A percentile compares a stretch with the other conserved stretches of the same genome.
phyloP scores from a whole-genome alignment of 2,329 filamentous ascomycete species.

The Aspergillus novofumigatus region DNA sequence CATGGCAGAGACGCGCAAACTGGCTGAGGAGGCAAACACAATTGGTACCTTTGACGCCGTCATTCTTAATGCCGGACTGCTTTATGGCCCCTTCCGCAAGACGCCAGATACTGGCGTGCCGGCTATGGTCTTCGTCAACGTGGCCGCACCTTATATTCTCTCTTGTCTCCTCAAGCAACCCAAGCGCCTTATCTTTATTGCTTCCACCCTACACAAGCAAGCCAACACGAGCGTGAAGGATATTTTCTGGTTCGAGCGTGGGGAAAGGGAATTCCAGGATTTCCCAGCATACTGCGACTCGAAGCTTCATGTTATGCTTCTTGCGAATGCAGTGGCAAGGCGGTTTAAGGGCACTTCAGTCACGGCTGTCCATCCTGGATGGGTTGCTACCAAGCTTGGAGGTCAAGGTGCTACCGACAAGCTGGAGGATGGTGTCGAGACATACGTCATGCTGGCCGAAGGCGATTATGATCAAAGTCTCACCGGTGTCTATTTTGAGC shows the following conservation, averaged over 20 bases:
- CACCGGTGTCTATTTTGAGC: slow-evolving; percentile 20
- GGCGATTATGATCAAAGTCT: slow-evolving; percentile 21
- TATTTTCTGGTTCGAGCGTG: slow-evolving; percentile 37
- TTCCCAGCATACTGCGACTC: slow-evolving; percentile 48
- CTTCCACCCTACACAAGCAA: slow-evolving; percentile 45
- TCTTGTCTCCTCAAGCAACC: slow-evolving; percentile 48
- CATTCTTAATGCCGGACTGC: slow-evolving; percentile 55
- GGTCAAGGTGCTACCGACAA: slow-evolving; percentile 44
- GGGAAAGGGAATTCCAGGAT: slow-evolving; percentile 29
- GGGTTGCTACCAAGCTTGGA: slow-evolving; percentile 52
- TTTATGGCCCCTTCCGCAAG: slow-evolving; percentile 38
- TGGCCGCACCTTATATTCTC: slow-evolving; percentile 53
- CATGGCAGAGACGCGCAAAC: slow-evolving; percentile 45
- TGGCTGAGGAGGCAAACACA: slow-evolving; percentile 49
- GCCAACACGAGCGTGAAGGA: slow-evolving; percentile 42
- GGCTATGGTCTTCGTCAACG: slow-evolving; percentile 51
- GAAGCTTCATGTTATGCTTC: slow-evolving; percentile 53
- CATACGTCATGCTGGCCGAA: slow-evolving; percentile 46
- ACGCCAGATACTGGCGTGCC: slow-evolving; percentile 43
- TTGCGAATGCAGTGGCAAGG: slow-evolving; percentile 51
- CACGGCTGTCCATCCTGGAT: slow-evolving; percentile 49
- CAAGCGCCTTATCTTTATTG: slow-evolving; percentile 51
- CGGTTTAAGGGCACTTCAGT: slow-evolving; percentile 43
- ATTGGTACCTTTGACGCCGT: slow-evolving; percentile 52
- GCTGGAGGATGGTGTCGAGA: slow-evolving; percentile 45